These are phyloP conservation scores for Meredithiella fracta DNA, from an alignment of 2,329 filamentous ascomycete genomes.

Conservation along the genomic window DNA sequence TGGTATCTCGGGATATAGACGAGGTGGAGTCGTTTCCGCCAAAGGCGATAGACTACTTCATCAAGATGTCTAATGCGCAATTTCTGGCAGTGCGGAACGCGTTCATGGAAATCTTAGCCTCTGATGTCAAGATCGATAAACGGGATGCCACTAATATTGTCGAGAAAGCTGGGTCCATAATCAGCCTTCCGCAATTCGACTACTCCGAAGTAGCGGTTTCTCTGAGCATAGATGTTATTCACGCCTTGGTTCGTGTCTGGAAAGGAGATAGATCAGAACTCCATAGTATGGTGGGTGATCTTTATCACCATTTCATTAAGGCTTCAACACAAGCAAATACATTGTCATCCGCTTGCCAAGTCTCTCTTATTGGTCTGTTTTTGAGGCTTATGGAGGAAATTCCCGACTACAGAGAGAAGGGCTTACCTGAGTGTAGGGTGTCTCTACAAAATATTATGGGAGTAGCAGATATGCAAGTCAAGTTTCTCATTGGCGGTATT, in stretches of 20 bases:
- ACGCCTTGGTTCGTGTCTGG: conserved; percentile 49
- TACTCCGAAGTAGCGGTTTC: conserved; percentile 59
- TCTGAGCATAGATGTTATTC: conserved; percentile 51
- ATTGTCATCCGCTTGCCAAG: conserved; percentile 53
- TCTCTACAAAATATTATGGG: conserved; percentile 59
- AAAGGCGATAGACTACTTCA: conserved; percentile 28
- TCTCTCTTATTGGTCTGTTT: conserved; percentile 50
- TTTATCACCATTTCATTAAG: conserved; percentile 65
- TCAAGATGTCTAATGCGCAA: conserved; percentile 35
- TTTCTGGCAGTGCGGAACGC: conserved; percentile 35
- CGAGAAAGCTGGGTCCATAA: conserved; percentile 33
- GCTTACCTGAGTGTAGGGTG: conserved; percentile 45
- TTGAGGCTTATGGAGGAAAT: conserved; percentile 51
- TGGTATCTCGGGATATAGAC: not conserved
- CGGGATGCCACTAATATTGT: conserved; percentile 33
- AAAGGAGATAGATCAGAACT: conserved; percentile 41
- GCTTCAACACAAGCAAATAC: conserved; percentile 49
- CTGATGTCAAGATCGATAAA: conserved; percentile 33
- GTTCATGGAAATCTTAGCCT: conserved; percentile 35
- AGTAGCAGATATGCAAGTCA: conserved; percentile 50
- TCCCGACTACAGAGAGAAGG: conserved; percentile 46
- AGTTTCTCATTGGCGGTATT: conserved; percentile 54
- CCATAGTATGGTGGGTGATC: conserved; percentile 48
- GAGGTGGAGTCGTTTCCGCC: not conserved
- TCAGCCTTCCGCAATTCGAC: conserved; percentile 43